Evolutionary conservation across 1,284 basidiomycete species (phyloP).

Genomic region (Trichosporon asahii): DNA sequence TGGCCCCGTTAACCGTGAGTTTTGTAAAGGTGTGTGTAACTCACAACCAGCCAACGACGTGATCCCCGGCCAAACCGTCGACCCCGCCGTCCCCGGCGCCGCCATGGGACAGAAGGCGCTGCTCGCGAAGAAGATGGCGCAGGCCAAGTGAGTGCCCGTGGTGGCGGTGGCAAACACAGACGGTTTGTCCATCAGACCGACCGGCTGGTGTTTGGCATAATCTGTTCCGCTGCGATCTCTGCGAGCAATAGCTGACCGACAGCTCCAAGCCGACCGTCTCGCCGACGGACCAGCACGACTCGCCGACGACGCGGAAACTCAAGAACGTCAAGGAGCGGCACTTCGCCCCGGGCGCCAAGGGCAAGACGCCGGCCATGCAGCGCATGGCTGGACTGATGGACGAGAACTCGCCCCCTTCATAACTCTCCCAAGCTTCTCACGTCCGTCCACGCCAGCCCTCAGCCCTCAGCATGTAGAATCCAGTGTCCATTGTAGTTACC

Average conservation of each 20-base stretch:
- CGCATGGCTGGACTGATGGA: constrained; percentile 4
- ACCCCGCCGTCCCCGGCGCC: constrained; percentile 32
- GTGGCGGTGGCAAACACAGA: neutral
- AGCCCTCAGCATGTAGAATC: neutral
- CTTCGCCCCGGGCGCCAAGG: constrained; percentile 55
- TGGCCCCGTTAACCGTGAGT: constrained; percentile 59
- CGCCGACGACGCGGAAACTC: constrained; percentile 84
- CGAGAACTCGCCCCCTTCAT: constrained; percentile 7
- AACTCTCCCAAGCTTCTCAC: neutral
- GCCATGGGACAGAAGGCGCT: constrained; percentile 76
- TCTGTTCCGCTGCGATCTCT: neutral
- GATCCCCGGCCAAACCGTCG: constrained; percentile 46
- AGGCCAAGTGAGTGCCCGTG: constrained; percentile 63
- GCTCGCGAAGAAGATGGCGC: constrained; percentile 80
- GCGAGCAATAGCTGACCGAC: neutral
- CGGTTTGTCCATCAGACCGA: neutral
- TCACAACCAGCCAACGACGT: constrained; percentile 42
- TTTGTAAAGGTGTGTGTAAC: neutral
- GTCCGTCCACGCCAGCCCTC: neutral
- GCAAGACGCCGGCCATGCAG: neutral
- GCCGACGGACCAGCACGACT: constrained; percentile 89
- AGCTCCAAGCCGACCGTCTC: constrained; percentile 76
- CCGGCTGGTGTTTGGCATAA: neutral
- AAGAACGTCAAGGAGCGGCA: constrained; percentile 85
- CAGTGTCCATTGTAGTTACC: constrained; percentile 1